Base-by-base conservation (phyloP, 164 flowering plant genomes). In the Nymphaea thermarum region DNA sequence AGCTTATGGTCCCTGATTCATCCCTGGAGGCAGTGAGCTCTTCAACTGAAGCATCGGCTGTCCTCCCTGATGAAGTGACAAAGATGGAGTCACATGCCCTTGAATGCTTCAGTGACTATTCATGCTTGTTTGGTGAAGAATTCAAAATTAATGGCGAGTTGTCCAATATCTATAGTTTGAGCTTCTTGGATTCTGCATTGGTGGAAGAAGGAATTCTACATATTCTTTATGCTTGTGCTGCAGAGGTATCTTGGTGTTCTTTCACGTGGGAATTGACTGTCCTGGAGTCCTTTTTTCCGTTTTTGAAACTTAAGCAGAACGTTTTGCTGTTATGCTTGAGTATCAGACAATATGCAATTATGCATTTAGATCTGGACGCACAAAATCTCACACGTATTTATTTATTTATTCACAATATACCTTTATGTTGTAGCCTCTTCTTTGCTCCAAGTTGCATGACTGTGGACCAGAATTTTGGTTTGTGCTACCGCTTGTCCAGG, bases 201-300 rank as follows among this genome's bases (percentile, higher is more conserved):
- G 91, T 87, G 44, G 98, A 92, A 80, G 98, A 92, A 73, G 98
- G 96, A 66, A 78, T 90, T 73, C 79, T 92, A 57, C 98, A 92
- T 80, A 82, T 92, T 82, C 91, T 92, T 43, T 90, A 78, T 83
- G 91, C 93, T 68, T 86, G 87, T 86, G 94, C 89, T 43, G 81
- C 98, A 62, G 87, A 92, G 94, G 98, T 92, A 63, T 61, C 12
- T 25, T 25, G 36, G 36, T 25, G 36, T 25, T 25, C 36, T 25
- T 25, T 25, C 36, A 25, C 1, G 36, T 25, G 36, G 36, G 36
- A 25, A 25, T 25, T 25, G 36, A 25, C 36, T 25, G 36, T 25
- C 1, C 36, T 25, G 36, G 36, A 25, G 36, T 25, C 1, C 36
- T 0, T 25, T 25, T 25, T 25, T 25, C 36, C 1, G 36, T 25